Base-by-base conservation (phyloP, 768 basidiomycete genomes). In the Baorangia bicolor region DNA sequence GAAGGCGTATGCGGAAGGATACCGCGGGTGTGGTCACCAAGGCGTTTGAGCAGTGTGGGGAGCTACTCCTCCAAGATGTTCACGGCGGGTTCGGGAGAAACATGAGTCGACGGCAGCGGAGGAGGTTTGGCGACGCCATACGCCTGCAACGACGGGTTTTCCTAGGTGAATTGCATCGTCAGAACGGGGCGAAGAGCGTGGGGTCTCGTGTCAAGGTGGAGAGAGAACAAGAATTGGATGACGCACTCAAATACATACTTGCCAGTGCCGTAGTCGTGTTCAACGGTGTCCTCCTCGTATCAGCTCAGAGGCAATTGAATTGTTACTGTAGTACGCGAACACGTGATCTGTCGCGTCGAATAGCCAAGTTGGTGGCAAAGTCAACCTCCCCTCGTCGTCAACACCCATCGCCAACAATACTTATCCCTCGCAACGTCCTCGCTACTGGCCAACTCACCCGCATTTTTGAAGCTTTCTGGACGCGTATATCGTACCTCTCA, bases 71-170 rank as follows among this genome's bases (percentile, higher is more conserved):
- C 69, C 42, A 94, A 77, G 65, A 93, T 86, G 68, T 73, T 78
- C 28, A 78, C 64, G 1, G 83, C 78, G 81, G 90, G 88, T 48
- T 87, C 85, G 7, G 85, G 81, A 0, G 89, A 85, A n/a, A 70
- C 86, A 87, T 1, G 80, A 69, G 34, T 92, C 90, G 49, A 94
- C 88, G 5, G 92, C 90, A 0, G 92, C 92, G 13, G 88, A 87
- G 73, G 92, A 93, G 3, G 92, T 94, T 68, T 94, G 92, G 12
- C 91, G 83, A 21, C 92, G 83, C 92, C 92, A 94, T n/a, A 94
- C 92, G 38, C 83, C 81, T 0, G 92, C 92, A 18, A 94, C 90
- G 5, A 90, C 86, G 14, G 92, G 86, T 64, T 94, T 90, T 48
- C 90, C 90, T 93, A 30, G 11, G 21, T 4, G n/a, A 16, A 35